Evolutionary conservation across 768 basidiomycete species (phyloP), one percentile per base, ranked within the genome.

Genomic region (Xerocomellus intermedius): DNA sequence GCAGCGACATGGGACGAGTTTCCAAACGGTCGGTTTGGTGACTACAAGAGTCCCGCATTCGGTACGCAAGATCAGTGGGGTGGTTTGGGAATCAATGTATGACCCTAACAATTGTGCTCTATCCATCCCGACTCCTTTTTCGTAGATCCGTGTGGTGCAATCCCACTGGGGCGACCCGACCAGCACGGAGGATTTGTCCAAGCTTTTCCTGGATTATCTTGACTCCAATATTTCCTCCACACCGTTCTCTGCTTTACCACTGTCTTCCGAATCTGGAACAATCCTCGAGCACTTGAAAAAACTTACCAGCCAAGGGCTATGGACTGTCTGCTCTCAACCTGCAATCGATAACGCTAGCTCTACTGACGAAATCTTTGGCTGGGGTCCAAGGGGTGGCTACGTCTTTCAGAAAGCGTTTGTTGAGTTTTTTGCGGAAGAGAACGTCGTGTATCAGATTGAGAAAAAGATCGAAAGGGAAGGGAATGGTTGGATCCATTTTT

Each of bases 371-470:
- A 74, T 89, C 0, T 83, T 96, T 55, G 97, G 97, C 5, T 99
- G 96, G 89, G 97, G 97, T 3, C 97, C 97, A 13, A 77, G 79
- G 51, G 85, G 85, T 7, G 97, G 97, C 8, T 96, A 94, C 72
- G 91, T 99, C 9, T 99, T 91, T 73, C 97, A 99, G 74, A 99
- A 99, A 74, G 84, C 87, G 14, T 99, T 98, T 66, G 93, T 98
- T 9, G 97, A 99, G 74, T 98, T 98, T 70, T 98, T 98, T 68
- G 93, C 81, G 46, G 84, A 84, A 55, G 64, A 73, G 60, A 69
- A 73, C 32, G 82, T 86, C 49, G 77, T 91, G 16, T 77, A 81
- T 30, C 65, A 64, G 50, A 79, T 94, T n/a, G 82, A 85, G 70
- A 68, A 74, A 61, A 82, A 75, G 64, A 78, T 87, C 5, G 68